Evolutionary conservation across 2,329 filamentous ascomycete genomes (phyloP), one percentile per base, ranked within the genome.

Genomic region (Hypoxylon sp.): DNA sequence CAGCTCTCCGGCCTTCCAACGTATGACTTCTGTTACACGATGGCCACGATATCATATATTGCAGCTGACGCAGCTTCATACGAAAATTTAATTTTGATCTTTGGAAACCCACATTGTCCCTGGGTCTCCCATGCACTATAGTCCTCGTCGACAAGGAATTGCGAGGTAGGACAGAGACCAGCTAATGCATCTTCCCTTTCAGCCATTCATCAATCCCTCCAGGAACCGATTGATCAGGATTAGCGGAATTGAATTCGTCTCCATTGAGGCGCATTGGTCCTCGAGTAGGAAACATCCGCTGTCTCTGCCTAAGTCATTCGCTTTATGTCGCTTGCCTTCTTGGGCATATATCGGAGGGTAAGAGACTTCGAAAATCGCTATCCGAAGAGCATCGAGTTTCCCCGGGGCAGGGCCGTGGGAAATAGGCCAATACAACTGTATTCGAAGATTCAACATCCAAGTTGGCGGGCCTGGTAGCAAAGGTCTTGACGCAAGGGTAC

Each of bases 171-270:
- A 45, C 41, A 50, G 5, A 23, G 19, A 13, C 8, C 7, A 27
- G 27, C 44, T 50, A 32, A 50, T 50, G 55, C 51, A 38, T 19
- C 12, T 41, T 36, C 23, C 55, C 51, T 21, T 47, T 31, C 15
- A 35, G 31, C 31, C 36, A 35, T 20, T 26, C 20, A 26, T 29
- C 30, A 17, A 23, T 13, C 9, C n/a, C 25, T 7, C 35, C 37
- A 44, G 21, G 34, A 16, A 40, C 7, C 19, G 20, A 12, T 36
- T 17, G 2, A 26, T 19, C 21, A 9, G 19, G 27, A 13, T 23
- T 25, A 9, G 21, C 21, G 6, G 21, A 25, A 25, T n/a, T n/a
- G n/a, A n/a, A n/a, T n/a, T n/a, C n/a, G n/a, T n/a, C n/a, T n/a
- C n/a, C n/a, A n/a, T n/a, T n/a, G n/a, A n/a, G n/a, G n/a, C n/a